Evolutionary conservation across 148 eudicot genomes (phyloP).

Genomic region (Euryodendron excelsum): DNA sequence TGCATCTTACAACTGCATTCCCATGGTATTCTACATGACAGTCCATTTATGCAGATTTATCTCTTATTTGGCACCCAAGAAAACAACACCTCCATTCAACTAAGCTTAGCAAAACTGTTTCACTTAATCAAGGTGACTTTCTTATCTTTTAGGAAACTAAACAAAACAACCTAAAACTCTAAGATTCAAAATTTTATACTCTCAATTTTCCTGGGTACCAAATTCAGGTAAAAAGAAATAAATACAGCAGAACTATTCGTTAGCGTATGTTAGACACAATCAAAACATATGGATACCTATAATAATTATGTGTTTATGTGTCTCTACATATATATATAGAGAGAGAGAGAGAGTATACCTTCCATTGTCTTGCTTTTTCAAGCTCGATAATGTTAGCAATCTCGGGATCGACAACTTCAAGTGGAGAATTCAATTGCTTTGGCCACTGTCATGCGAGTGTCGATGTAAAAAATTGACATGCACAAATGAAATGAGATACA

Average conservation of each 20-base stretch:
- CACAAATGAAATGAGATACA: not conserved
- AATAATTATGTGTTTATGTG: too few species aligned
- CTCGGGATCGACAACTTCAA: slow-evolving; percentile 89
- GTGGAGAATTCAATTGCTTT: slow-evolving; percentile 89
- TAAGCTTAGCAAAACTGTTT: not conserved
- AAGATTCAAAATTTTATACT: not conserved
- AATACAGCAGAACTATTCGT: not conserved
- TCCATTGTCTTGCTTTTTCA: slow-evolving; percentile 96
- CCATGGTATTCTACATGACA: not conserved
- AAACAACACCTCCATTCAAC: not conserved
- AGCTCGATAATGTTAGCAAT: slow-evolving; percentile 90
- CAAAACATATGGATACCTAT: too few species aligned
- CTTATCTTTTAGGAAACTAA: not conserved
- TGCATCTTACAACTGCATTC: not conserved
- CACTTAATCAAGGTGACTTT: not conserved
- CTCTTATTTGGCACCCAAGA: not conserved
- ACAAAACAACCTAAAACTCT: not conserved
- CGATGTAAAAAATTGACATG: not conserved
- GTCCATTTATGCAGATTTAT: not conserved
- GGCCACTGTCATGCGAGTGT: slow-evolving; percentile 66
- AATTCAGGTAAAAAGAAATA: not conserved
- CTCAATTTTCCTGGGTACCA: not conserved
- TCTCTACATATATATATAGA: too few species aligned
- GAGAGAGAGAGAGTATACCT: slow-evolving; percentile 41
- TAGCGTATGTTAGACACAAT: not conserved